Conservation (phyloP, 2,329 filamentous ascomycete genomes). For the Fusarium illudens region DNA sequence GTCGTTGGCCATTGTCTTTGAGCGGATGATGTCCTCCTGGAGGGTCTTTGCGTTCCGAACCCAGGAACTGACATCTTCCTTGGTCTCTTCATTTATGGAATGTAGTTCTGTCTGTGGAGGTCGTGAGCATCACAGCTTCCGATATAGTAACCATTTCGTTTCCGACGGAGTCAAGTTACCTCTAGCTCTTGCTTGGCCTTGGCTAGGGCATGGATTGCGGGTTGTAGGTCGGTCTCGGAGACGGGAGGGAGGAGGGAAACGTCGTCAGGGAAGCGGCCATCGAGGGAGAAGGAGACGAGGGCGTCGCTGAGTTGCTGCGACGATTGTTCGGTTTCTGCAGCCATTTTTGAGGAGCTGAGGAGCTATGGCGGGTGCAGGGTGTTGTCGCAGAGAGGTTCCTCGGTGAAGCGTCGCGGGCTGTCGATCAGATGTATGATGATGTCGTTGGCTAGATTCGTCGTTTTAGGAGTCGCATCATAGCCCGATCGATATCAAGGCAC, state of each 20-base stretch:
- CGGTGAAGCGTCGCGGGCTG: constrained; percentile 16
- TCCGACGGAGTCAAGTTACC: constrained; percentile 41
- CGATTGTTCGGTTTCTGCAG: constrained; percentile 37
- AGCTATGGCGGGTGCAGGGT: neutral
- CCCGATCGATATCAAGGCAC: neutral
- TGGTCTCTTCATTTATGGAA: constrained; percentile 77
- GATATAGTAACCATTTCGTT: neutral
- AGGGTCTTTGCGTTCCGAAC: constrained; percentile 83
- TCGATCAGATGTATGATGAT: neutral
- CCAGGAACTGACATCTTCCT: constrained; percentile 85
- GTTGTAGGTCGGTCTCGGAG: constrained; percentile 49
- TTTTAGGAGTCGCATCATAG: neutral
- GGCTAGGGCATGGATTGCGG: constrained; percentile 51
- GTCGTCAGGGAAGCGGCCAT: constrained; percentile 54
- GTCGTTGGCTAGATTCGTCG: neutral
- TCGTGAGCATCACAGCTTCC: constrained; percentile 30
- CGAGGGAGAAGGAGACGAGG: constrained; percentile 52
- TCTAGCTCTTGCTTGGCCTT: constrained; percentile 50
- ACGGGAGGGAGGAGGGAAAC: constrained; percentile 49
- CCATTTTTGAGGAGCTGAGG: constrained; percentile 39
- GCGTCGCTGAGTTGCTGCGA: constrained; percentile 50
- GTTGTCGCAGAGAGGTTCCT: neutral
- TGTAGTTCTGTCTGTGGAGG: constrained; percentile 68
- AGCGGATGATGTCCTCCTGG: constrained; percentile 84
- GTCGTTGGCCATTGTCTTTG: constrained; percentile 79